Percentiles rank a stretch among this genome's conserved stretches.
These are phyloP conservation scores for Claviceps digitariae DNA, from an alignment of 2,329 filamentous ascomycete species.

Conservation along the genomic window DNA sequence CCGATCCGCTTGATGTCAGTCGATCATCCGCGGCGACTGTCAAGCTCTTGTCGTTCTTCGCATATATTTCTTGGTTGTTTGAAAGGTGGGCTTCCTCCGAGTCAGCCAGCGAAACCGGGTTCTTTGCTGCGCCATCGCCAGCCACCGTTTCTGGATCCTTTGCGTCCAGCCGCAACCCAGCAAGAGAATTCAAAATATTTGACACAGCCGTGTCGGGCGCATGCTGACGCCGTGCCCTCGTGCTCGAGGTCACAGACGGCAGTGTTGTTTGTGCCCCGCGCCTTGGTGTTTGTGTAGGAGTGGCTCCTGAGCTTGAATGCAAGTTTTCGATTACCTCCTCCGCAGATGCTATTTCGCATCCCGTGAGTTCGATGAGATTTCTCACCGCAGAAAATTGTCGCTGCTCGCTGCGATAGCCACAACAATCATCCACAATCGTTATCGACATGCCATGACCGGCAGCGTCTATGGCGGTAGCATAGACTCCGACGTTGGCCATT, in stretches of 20 bases:
- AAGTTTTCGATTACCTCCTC: constrained; percentile 37
- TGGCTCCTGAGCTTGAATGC: constrained; percentile 7
- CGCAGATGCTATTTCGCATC: constrained; percentile 50
- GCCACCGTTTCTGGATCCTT: constrained; percentile 11
- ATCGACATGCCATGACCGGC: constrained; percentile 79
- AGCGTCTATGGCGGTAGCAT: constrained; percentile 83
- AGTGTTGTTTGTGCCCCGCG: not conserved
- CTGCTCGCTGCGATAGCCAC: constrained; percentile 59
- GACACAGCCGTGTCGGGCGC: constrained; percentile 7
- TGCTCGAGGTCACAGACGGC: not conserved
- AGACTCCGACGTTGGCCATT: constrained; percentile 75
- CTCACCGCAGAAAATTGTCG: constrained; percentile 59
- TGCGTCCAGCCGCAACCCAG: constrained; percentile 17
- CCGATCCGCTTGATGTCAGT: not conserved
- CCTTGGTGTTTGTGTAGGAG: constrained; percentile 4
- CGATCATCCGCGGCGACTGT: not conserved
- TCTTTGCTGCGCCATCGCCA: not conserved
- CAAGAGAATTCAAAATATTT: constrained; percentile 20
- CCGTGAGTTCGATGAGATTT: constrained; percentile 60
- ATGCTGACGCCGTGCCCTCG: not conserved
- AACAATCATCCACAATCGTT: constrained; percentile 76
- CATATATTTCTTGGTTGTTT: constrained; percentile 9
- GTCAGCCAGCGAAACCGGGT: constrained; percentile 4
- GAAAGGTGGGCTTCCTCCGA: constrained; percentile 4
- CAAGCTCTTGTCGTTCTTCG: not conserved